These are phyloP conservation scores for Secale cereale DNA, from an alignment of 176 grass and related monocot species.

Conservation along the genomic window DNA sequence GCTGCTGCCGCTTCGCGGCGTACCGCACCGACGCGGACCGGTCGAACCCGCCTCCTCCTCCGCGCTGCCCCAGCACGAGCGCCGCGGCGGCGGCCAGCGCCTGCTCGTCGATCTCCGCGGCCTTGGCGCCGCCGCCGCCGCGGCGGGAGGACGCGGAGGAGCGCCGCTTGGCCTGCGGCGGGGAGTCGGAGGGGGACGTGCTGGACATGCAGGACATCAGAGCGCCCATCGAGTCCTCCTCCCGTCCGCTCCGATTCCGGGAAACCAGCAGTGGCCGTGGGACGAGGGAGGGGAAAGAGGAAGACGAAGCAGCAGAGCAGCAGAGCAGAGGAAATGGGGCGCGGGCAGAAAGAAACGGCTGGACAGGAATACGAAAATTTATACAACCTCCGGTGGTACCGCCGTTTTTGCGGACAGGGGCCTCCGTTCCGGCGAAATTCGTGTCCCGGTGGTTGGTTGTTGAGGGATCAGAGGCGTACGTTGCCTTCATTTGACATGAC, in stretches of 20 bases:
- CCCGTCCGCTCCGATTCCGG: background rate
- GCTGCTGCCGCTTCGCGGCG: constrained; percentile 46
- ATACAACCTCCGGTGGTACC: constrained; percentile 28
- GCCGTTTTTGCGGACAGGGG: background rate
- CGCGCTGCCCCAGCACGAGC: constrained; percentile 58
- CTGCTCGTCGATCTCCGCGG: constrained; percentile 62
- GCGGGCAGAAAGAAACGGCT: constrained; percentile 51
- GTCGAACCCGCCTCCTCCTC: constrained; percentile 42
- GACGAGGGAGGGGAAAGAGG: background rate
- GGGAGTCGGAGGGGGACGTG: background rate
- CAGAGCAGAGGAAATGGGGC: background rate
- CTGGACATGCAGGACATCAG: constrained; percentile 69
- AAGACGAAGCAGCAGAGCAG: background rate
- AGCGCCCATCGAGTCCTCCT: constrained; percentile 43
- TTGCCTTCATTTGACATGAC: background rate
- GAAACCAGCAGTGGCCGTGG: background rate
- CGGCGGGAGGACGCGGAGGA: constrained; percentile 31
- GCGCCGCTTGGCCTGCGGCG: constrained; percentile 32
- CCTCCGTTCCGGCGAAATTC: background rate
- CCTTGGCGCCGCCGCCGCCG: constrained; percentile 34
- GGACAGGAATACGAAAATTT: constrained; percentile 43
- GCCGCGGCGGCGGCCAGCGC: constrained; percentile 76
- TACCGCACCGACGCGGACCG: constrained; percentile 75
- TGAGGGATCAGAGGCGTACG: background rate
- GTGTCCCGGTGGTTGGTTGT: background rate